These are phyloP conservation scores for Calonectria pteridis DNA, from an alignment of 2,329 filamentous ascomycete genomes.

Conservation along the genomic window DNA sequence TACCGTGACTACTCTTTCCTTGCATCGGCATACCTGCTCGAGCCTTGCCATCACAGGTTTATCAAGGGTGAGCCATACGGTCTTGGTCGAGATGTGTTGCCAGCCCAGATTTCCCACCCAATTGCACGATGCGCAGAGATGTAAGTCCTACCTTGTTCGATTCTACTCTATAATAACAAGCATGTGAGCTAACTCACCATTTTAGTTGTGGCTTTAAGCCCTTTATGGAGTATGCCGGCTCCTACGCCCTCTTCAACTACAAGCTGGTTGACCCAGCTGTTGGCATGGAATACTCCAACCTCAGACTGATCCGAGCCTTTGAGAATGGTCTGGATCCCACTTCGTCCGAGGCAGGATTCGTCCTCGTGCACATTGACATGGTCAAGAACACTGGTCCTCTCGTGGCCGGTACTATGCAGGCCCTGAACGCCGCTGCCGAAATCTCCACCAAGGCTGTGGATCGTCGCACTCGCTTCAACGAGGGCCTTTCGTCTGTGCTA, in stretches of 20 bases:
- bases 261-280: conserved; percentile 66
- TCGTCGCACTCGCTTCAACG: conserved; percentile 71
- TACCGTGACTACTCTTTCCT: conserved; percentile 95
- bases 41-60: conserved; percentile 86
- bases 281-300: conserved; percentile 73
- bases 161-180: not conserved
- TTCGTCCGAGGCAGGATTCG: conserved; percentile 94
- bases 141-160: conserved; percentile 66
- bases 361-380: conserved; percentile 97
- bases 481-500: conserved; percentile 72
- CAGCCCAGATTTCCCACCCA: conserved; percentile 80
- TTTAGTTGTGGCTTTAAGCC: conserved; percentile 80
- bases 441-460: conserved; percentile 44
- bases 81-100: conserved; percentile 79
- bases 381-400: conserved; percentile 86
- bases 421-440: conserved; percentile 67
- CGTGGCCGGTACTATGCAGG: conserved; percentile 77
- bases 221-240: conserved; percentile 80
- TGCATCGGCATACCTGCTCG: conserved; percentile 88
- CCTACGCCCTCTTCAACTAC: conserved; percentile 74
- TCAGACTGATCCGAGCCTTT: conserved; percentile 91
- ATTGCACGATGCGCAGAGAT: conserved; percentile 87
- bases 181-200: not conserved
- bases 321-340: conserved; percentile 88
- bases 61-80: conserved; percentile 82